Evolutionary conservation across 176 grass and related monocot species (phyloP), one percentile per base, ranked within the genome.

Genomic region (Lolium perenne): DNA sequence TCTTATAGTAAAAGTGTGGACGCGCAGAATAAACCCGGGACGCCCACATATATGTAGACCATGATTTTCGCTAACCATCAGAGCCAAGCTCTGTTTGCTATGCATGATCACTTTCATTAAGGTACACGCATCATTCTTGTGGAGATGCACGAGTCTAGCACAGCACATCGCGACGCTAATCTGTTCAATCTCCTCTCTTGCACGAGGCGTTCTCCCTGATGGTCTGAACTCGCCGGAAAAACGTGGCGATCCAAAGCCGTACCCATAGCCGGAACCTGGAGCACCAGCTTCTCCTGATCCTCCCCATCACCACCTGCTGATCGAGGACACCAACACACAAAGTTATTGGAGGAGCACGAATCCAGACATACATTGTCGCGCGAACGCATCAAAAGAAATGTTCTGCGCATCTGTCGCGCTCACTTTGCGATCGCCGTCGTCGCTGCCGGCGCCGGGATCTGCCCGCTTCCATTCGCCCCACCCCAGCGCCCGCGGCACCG

Each of bases 401-500:
- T 25, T 9, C 4, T 4, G 14, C 48, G 5, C 0, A 70, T 80
- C 67, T 7, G 15, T 11, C 38, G 40, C 16, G 5, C 51, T 83
- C 80, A 85, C 88, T 2, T n/a, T 29, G 38, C 12, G 41, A 56
- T 15, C 65, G 29, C 20, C 14, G 22, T 0, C 53, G 35, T 20
- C n/a, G 56, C 1, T 8, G 68, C 7, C 59, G 20, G 64, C 50
- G 53, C 41, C 51, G 20, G 4, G 50, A 16, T 15, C 61, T 8
- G 78, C 43, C 0, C 3, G 49, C 51, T 86, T 90, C 88, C 83
- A 85, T 5, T 76, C 50, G 49, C 50, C 25, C 88, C 88, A 86
- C n/a, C 76, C 78, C 41, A 90, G 78, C 78, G n/a, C 35, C 13
- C 32, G 80, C 71, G 45, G 65, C 53, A 38, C 23, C 2, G 5